Conservation (phyloP, 2,329 filamentous ascomycete species). For the Camptophora hylomeconis region DNA sequence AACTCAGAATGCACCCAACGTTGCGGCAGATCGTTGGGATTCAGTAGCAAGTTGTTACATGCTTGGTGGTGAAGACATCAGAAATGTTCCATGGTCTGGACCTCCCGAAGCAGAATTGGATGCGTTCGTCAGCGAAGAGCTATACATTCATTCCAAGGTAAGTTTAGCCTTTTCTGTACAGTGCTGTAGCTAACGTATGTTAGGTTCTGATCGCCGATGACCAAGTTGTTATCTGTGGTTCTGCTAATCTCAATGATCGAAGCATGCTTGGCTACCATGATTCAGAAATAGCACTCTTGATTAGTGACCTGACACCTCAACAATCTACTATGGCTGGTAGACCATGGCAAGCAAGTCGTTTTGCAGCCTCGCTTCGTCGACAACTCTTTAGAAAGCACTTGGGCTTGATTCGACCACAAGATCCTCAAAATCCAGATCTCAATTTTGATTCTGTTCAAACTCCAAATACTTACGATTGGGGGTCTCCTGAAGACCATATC, state of each 20-base stretch:
- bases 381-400: constrained; percentile 87
- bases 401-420: constrained; percentile 63
- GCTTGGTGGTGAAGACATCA: constrained; percentile 60
- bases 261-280: constrained; percentile 80
- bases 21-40: constrained; percentile 51
- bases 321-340: constrained; percentile 66
- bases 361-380: constrained; percentile 66
- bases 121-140: constrained; percentile 49
- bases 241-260: constrained; percentile 84
- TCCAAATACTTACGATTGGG: constrained; percentile 43
- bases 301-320: constrained; percentile 66
- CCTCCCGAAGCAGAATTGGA: constrained; percentile 43
- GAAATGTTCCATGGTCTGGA: constrained; percentile 47
- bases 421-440: constrained; percentile 45
- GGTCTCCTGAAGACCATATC: constrained; percentile 31
- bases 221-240: constrained; percentile 69
- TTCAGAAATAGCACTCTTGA: constrained; percentile 77
- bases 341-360: constrained; percentile 63
- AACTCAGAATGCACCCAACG: constrained; percentile 39
- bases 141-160: constrained; percentile 47
- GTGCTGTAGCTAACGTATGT: constrained; percentile 11
- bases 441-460: constrained; percentile 47
- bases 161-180: constrained; percentile 11
- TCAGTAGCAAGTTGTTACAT: constrained; percentile 72
- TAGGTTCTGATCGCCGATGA: constrained; percentile 70